These are phyloP conservation scores for Oryza glaberrima DNA, from an alignment of 176 grass and related monocot species.

Conservation along the genomic window DNA sequence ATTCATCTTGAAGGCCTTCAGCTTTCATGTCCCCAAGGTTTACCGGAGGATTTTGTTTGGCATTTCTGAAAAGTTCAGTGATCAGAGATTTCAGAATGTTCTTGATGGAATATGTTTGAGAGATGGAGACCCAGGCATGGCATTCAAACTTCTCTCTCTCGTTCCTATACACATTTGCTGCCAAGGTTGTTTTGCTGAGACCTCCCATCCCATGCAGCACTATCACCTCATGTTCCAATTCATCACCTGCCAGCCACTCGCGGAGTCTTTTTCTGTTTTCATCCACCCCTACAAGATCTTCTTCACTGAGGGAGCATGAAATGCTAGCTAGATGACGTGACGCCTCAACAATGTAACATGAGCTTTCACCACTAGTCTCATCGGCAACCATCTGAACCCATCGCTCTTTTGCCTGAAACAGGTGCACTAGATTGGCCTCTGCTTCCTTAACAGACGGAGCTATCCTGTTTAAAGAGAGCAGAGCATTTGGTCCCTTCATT, in stretches of 20 bases:
- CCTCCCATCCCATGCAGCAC: background rate
- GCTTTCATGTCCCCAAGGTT: no score
- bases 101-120: no score
- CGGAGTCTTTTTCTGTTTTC: background rate
- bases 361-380: no score
- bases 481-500: background rate
- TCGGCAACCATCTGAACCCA: background rate
- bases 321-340: background rate
- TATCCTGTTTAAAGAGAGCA: background rate
- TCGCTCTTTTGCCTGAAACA: background rate
- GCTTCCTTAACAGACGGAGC: background rate
- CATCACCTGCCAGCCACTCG: background rate
- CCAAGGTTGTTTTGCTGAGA: background rate
- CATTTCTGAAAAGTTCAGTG: no score
- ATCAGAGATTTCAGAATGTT: no score
- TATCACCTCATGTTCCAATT: background rate
- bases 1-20: no score
- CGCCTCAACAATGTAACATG: no score
- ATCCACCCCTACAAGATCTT: background rate
- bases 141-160: no score
- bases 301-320: background rate
- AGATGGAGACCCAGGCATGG: no score
- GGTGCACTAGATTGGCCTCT: background rate
- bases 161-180: background rate
- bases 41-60: no score